Conservation (phyloP, 306 rosid species). For the Citrullus amarus region DNA sequence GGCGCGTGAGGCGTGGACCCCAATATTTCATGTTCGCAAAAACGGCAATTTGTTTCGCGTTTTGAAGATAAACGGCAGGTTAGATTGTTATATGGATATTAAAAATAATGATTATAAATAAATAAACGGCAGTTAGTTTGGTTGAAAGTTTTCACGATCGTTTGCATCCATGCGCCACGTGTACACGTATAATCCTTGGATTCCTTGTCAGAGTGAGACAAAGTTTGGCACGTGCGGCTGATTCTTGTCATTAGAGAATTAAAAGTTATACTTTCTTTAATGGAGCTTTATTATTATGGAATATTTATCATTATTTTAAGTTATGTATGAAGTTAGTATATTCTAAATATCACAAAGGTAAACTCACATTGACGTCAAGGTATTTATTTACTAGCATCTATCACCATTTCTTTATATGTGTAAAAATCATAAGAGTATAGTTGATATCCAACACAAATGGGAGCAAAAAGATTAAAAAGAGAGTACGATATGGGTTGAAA, state of each 20-base stretch:
- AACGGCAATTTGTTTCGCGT: background rate
- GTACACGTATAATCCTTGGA: background rate
- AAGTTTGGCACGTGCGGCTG: background rate
- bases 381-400: too few relatives aligned
- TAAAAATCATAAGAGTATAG: too few relatives aligned
- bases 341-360: too few relatives aligned
- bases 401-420: too few relatives aligned
- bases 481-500: too few relatives aligned
- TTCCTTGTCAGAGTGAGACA: background rate
- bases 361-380: too few relatives aligned
- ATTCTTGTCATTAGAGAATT: background rate
- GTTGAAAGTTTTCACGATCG: background rate
- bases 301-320: too few relatives aligned
- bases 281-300: background rate
- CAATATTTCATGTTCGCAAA: background rate
- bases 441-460: too few relatives aligned
- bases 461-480: too few relatives aligned
- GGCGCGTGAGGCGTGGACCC: slow-evolving; percentile 2
- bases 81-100: background rate
- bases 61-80: background rate
- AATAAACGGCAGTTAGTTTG: background rate
- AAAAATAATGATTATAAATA: too few relatives aligned
- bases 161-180: background rate
- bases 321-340: too few relatives aligned
- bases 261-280: background rate